phyloP scores from a whole-genome alignment of 2,329 filamentous ascomycete genomes.

The Colletotrichum navitas region DNA sequence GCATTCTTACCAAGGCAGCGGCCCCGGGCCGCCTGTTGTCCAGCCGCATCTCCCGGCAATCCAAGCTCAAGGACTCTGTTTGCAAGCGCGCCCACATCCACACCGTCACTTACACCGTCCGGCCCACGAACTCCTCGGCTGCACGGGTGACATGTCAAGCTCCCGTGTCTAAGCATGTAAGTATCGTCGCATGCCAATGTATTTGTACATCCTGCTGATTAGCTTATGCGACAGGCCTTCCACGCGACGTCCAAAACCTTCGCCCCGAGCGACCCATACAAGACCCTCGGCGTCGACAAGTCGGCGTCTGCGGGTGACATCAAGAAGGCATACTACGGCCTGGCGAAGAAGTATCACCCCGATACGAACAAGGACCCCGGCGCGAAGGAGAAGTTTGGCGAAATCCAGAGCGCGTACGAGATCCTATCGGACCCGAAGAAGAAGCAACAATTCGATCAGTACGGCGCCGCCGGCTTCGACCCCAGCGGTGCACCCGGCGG shows the following conservation, averaged over 20 bases:
- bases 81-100: slow-evolving; percentile 50
- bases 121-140: slow-evolving; percentile 40
- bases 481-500: slow-evolving; percentile 74
- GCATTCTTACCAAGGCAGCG: slow-evolving; percentile 60
- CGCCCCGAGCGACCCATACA: slow-evolving; percentile 84
- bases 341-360: slow-evolving; percentile 97
- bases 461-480: slow-evolving; percentile 89
- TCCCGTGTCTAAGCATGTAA: slow-evolving; percentile 43
- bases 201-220: slow-evolving; percentile 11
- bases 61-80: slow-evolving; percentile 56
- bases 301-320: slow-evolving; percentile 87
- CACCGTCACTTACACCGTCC: slow-evolving; percentile 37
- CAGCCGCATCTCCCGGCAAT: slow-evolving; percentile 53
- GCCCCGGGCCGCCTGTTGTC: slow-evolving; percentile 59
- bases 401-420: slow-evolving; percentile 95
- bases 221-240: slow-evolving; percentile 60
- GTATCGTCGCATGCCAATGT: background rate
- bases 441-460: slow-evolving; percentile 91
- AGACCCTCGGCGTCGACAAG: slow-evolving; percentile 85
- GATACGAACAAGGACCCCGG: slow-evolving; percentile 95
- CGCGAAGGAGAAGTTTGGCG: slow-evolving; percentile 95
- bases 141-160: slow-evolving; percentile 49
- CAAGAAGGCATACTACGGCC: slow-evolving; percentile 97
- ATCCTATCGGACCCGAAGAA: slow-evolving; percentile 93
- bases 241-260: slow-evolving; percentile 68